phyloP scores from a whole-genome alignment of 2,329 filamentous ascomycete genomes.

The Pezicula carpinea region DNA sequence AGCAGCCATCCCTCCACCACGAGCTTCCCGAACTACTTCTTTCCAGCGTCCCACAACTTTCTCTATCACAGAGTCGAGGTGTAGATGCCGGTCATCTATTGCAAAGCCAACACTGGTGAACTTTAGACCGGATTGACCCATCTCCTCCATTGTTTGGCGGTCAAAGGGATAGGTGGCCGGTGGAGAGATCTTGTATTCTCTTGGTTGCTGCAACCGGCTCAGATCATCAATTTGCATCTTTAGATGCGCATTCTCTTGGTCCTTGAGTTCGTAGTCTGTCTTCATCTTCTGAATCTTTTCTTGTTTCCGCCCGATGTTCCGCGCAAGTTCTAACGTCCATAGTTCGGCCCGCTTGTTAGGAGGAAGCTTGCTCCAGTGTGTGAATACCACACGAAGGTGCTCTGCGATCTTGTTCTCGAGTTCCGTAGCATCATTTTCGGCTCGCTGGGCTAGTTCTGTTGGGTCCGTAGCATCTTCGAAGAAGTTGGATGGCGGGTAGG shows the following conservation, averaged over 20 bases:
- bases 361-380: slow-evolving; percentile 67
- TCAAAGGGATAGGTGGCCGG: slow-evolving; percentile 50
- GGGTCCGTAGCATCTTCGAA: slow-evolving; percentile 24
- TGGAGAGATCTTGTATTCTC: slow-evolving; percentile 50
- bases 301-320: slow-evolving; percentile 52
- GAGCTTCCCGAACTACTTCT: slow-evolving; percentile 49
- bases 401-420: slow-evolving; percentile 65
- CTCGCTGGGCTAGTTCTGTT: slow-evolving; percentile 29
- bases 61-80: slow-evolving; percentile 47
- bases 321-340: slow-evolving; percentile 57
- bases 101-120: slow-evolving; percentile 40
- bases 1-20: slow-evolving; percentile 42
- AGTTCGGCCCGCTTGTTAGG: slow-evolving; percentile 51
- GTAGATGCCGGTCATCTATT: slow-evolving; percentile 46
- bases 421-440: slow-evolving; percentile 33
- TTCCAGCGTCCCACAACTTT: slow-evolving; percentile 60
- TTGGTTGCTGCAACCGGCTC: slow-evolving; percentile 53
- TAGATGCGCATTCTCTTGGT: slow-evolving; percentile 52
- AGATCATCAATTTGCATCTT: slow-evolving; percentile 56
- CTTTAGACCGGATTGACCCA: slow-evolving; percentile 42
- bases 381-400: slow-evolving; percentile 73
- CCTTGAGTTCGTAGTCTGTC: slow-evolving; percentile 35
- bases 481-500: slow-evolving; percentile 34
- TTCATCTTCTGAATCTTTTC: slow-evolving; percentile 47
- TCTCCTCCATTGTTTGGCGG: slow-evolving; percentile 40